A percentile compares a stretch with the other conserved stretches of the same genome.
These are phyloP conservation scores for Protomyces lactucae-debilis DNA, from an alignment of 1,139 yeast species.

Conservation along the genomic window DNA sequence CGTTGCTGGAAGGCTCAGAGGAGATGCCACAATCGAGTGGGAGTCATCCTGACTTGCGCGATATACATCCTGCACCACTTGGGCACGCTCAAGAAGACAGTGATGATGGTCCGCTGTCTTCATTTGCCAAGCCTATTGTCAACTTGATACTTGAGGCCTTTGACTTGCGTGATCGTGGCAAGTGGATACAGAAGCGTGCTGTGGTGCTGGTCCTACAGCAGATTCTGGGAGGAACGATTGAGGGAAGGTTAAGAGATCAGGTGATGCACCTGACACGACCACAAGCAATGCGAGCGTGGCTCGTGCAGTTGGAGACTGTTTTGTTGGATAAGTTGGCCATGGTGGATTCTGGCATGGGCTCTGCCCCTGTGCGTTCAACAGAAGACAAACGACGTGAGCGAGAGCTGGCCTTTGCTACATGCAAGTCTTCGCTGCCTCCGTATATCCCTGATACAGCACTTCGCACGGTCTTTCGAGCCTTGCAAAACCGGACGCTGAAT, in stretches of 20 bases:
- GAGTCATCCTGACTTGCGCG: constrained; percentile 41
- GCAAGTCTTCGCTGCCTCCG: constrained; percentile 15
- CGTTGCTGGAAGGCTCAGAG: constrained; percentile 41
- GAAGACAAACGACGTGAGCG: constrained; percentile 8
- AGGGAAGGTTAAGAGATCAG: constrained; percentile 37
- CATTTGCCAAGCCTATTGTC: constrained; percentile 77
- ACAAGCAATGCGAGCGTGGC: neutral
- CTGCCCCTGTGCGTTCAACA: neutral
- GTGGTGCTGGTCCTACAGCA: constrained; percentile 77
- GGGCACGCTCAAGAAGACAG: neutral
- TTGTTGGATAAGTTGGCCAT: constrained; percentile 1
- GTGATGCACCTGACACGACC: neutral
- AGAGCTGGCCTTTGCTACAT: constrained; percentile 15
- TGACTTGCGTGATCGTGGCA: constrained; percentile 57
- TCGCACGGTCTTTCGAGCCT: constrained; percentile 10
- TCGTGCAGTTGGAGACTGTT: neutral
- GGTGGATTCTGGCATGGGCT: neutral
- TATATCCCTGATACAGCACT: constrained; percentile 17
- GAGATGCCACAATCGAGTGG: neutral
- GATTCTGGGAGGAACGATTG: constrained; percentile 81
- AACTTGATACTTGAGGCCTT: constrained; percentile 69
- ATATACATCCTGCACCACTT: constrained; percentile 1
- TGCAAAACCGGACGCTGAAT: constrained; percentile 18
- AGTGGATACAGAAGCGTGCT: constrained; percentile 82
- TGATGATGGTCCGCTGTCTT: constrained; percentile 35